Percentiles rank a stretch among this genome's conserved stretches.
These are phyloP conservation scores for Rubus parviflorus DNA, from an alignment of 306 rosid species.

Conservation along the genomic window DNA sequence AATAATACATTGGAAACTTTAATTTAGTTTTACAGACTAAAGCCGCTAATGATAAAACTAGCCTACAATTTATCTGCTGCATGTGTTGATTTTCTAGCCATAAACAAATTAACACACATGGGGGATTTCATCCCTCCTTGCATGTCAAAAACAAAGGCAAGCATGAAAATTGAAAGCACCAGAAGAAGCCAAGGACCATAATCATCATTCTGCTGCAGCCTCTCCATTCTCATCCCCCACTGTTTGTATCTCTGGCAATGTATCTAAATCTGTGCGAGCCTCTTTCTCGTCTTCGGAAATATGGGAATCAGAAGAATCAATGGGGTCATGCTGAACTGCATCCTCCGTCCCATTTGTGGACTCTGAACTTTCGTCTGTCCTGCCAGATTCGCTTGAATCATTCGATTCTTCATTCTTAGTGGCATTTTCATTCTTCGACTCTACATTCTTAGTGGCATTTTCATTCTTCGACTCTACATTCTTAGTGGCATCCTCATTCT, in stretches of 20 bases:
- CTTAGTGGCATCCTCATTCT: slow-evolving; percentile 35
- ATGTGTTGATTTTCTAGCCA: slow-evolving; percentile 38
- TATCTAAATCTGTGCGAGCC: slow-evolving; percentile 61
- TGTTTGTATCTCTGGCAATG: slow-evolving; percentile 59
- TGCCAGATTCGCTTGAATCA: slow-evolving; percentile 29
- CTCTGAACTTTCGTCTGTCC: slow-evolving; percentile 35
- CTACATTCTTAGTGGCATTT: slow-evolving; percentile 32
- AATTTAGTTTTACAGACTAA: slow-evolving; percentile 47
- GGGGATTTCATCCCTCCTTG: slow-evolving; percentile 9
- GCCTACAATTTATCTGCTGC: slow-evolving; percentile 36
- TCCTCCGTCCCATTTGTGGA: slow-evolving; percentile 36
- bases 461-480: slow-evolving; percentile 21
- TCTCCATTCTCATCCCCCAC: slow-evolving; percentile 56
- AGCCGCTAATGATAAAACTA: slow-evolving; percentile 31
- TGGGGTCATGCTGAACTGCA: slow-evolving; percentile 53
- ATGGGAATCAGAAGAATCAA: slow-evolving; percentile 63
- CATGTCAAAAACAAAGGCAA: slow-evolving; percentile 14
- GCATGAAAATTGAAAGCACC: slow-evolving; percentile 25
- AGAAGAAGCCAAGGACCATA: slow-evolving; percentile 18
- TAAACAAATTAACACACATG: slow-evolving; percentile 20
- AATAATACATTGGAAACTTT: slow-evolving; percentile 23
- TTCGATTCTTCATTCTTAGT: slow-evolving; percentile 41
- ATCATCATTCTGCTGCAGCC: slow-evolving; percentile 56
- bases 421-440: slow-evolving; percentile 9
- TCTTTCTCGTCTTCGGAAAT: slow-evolving; percentile 41